phyloP scores from a whole-genome alignment of 225 moss, liverwort and hornwort genomes.

The Climacium dendroides region DNA sequence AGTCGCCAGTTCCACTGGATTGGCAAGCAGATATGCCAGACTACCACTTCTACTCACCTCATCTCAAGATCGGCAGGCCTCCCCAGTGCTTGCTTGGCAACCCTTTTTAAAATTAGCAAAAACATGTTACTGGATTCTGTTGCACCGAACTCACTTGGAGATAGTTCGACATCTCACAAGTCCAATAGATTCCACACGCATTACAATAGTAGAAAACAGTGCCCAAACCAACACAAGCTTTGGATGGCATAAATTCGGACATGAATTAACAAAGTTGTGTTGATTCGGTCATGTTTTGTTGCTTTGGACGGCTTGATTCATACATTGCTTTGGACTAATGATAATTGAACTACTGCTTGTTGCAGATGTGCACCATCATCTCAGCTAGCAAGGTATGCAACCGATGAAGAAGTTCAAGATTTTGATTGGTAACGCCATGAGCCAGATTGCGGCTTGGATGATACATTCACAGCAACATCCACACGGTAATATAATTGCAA shows the following conservation, averaged over 20 bases:
- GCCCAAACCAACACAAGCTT: neutral
- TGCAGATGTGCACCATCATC: neutral
- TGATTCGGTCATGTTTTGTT: neutral
- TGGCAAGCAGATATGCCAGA: neutral
- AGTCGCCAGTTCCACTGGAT: no score
- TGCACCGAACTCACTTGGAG: neutral
- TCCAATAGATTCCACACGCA: neutral
- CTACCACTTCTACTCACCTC: neutral
- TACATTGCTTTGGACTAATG: neutral
- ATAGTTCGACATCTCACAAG: neutral
- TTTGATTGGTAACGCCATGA: slow-evolving; percentile 7
- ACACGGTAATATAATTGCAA: slow-evolving; percentile 3
- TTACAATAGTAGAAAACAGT: no score
- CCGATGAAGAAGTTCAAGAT: slow-evolving; percentile 9
- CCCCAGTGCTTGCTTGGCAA: neutral
- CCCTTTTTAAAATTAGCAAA: no score
- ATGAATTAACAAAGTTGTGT: neutral
- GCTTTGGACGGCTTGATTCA: neutral
- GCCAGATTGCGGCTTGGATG: neutral
- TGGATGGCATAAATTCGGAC: neutral
- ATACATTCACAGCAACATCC: slow-evolving; percentile 11
- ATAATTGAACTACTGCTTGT: neutral
- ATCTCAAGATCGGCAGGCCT: no score
- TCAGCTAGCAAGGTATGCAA: slow-evolving; percentile 19
- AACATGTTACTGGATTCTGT: no score